phyloP scores from a whole-genome alignment of 2,329 filamentous ascomycete genomes.

The Trichophyton benhamiae region DNA sequence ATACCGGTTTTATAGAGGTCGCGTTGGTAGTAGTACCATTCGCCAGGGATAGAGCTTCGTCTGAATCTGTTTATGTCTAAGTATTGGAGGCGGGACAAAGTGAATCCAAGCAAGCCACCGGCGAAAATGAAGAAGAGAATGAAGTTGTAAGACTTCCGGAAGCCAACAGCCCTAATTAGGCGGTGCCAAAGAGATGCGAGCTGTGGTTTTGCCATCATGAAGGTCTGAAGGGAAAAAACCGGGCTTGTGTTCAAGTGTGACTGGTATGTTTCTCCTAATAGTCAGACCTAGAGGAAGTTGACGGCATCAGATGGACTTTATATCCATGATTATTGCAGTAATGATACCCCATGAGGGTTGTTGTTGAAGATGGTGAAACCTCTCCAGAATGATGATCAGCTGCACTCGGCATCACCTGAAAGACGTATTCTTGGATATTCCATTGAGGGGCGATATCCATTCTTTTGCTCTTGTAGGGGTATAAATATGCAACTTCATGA shows the following conservation, averaged over 20 bases:
- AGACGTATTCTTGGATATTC: background rate
- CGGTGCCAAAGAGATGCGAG: background rate
- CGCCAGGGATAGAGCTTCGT: constrained; percentile 22
- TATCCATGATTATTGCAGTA: too few relatives aligned
- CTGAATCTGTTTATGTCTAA: constrained; percentile 18
- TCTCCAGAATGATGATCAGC: too few relatives aligned
- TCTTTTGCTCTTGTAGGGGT: background rate
- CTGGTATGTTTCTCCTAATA: background rate
- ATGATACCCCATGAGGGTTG: too few relatives aligned
- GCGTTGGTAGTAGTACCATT: constrained; percentile 32
- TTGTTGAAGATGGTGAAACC: too few relatives aligned
- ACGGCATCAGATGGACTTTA: too few relatives aligned
- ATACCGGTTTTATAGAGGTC: constrained; percentile 30
- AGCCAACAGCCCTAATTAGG: background rate
- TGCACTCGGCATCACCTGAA: background rate
- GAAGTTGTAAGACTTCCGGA: constrained; percentile 4
- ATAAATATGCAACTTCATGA: background rate
- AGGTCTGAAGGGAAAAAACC: background rate
- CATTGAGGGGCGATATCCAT: background rate
- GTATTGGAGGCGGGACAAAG: constrained; percentile 38
- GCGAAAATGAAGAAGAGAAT: constrained; percentile 29
- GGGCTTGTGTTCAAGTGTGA: background rate
- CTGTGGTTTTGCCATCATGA: background rate
- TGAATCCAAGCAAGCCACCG: constrained; percentile 38
- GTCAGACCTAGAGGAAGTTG: background rate